phyloP scores from a whole-genome alignment of 371 early-diverging fungal species.

The Entomophthora muscae region DNA sequence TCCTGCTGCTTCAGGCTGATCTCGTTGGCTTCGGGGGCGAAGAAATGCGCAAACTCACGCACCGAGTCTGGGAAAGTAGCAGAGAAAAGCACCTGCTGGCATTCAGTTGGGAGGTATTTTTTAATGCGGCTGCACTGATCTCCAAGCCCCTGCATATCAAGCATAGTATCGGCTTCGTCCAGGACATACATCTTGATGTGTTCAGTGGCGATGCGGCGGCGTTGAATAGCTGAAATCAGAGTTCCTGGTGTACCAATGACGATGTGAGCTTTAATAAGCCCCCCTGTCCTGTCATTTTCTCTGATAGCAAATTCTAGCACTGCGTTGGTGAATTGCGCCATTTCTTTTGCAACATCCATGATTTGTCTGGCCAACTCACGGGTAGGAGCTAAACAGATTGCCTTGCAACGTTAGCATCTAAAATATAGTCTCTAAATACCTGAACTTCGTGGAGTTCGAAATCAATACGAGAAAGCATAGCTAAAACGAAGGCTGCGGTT shows the following conservation, averaged over 20 bases:
- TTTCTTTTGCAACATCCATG: constrained; percentile 67
- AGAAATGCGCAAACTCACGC: constrained; percentile 49
- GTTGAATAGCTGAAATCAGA: constrained; percentile 46
- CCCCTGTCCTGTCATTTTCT: constrained; percentile 3
- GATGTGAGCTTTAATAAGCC: constrained; percentile 41
- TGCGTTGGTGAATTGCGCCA: constrained; percentile 68
- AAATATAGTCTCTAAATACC: constrained; percentile 13
- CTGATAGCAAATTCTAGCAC: constrained; percentile 13
- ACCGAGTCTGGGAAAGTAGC: constrained; percentile 88
- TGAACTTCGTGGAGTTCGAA: constrained; percentile 23
- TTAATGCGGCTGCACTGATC: constrained; percentile 70
- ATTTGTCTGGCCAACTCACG: constrained; percentile 96
- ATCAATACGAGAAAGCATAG: constrained; percentile 68
- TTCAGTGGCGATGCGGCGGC: constrained; percentile 30
- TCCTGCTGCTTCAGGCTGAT: constrained; percentile 76
- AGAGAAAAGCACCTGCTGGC: constrained; percentile 86
- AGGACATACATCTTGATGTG: constrained; percentile 60
- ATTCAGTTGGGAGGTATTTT: constrained; percentile 28
- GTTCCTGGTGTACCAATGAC: constrained; percentile 96
- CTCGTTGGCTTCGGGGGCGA: constrained; percentile 72
- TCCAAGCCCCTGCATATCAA: constrained; percentile 71
- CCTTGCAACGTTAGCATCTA: constrained; percentile 30
- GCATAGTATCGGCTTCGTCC: constrained; percentile 93
- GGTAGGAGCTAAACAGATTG: constrained; percentile 89
- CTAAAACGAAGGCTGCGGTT: constrained; percentile 91